These are phyloP conservation scores for Aphanomyces cochlioides DNA, from an alignment of 352 stramenopile species.

Conservation along the genomic window DNA sequence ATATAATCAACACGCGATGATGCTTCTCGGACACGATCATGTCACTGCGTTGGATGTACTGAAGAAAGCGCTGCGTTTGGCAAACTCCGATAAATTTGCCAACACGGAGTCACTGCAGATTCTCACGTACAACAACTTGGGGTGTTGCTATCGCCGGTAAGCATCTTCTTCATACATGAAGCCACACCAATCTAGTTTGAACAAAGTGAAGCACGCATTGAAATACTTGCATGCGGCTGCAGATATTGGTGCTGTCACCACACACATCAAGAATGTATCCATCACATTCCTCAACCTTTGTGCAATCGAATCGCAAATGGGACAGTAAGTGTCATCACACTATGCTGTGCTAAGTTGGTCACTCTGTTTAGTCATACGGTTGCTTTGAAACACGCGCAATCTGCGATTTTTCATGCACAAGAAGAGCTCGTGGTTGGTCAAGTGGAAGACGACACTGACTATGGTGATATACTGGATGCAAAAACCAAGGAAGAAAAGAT, in stretches of 20 bases:
- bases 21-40: constrained; percentile 48
- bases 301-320: constrained; percentile 71
- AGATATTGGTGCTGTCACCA: constrained; percentile 49
- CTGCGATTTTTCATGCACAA: constrained; percentile 76
- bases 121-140: constrained; percentile 80
- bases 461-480: constrained; percentile 44
- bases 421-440: constrained; percentile 56
- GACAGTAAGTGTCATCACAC: constrained; percentile 23
- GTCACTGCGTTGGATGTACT: constrained; percentile 69
- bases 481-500: constrained; percentile 70
- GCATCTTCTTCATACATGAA: neutral
- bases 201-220: constrained; percentile 63
- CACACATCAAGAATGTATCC: constrained; percentile 68
- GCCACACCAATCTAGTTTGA: constrained; percentile 41
- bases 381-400: constrained; percentile 68
- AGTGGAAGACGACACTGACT: constrained; percentile 26
- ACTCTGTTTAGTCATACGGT: constrained; percentile 48
- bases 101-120: constrained; percentile 66
- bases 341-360: neutral
- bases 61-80: constrained; percentile 67
- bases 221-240: constrained; percentile 73
- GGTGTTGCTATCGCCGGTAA: constrained; percentile 59
- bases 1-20: constrained; percentile 77
- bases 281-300: constrained; percentile 82
- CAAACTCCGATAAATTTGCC: constrained; percentile 59